A percentile compares a stretch with the other conserved stretches of the same genome.
phyloP scores from a whole-genome alignment of 345 rosid species.

The Moringa oleifera region DNA sequence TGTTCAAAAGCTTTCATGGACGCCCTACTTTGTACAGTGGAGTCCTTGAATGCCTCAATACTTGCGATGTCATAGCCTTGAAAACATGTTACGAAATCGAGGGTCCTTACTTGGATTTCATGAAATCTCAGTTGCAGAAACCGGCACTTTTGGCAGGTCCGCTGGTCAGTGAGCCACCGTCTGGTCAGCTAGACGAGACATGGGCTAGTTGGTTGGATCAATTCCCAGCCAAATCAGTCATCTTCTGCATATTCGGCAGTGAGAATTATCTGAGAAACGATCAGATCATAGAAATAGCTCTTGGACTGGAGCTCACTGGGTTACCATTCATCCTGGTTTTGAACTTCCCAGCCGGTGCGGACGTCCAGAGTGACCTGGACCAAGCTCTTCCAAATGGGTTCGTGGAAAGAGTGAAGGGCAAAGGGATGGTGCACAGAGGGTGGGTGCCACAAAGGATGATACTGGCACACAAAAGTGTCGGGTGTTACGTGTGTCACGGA shows the following conservation, averaged over 20 bases:
- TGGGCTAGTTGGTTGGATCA: slow-evolving; percentile 28
- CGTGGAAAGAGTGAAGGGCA: slow-evolving; percentile 18
- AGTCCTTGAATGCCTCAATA: background rate
- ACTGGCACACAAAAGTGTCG: slow-evolving; percentile 20
- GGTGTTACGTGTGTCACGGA: slow-evolving; percentile 25
- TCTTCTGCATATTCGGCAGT: slow-evolving; percentile 31
- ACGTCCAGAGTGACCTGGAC: slow-evolving; percentile 2
- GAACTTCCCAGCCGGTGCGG: slow-evolving; percentile 16
- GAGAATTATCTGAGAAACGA: slow-evolving; percentile 25
- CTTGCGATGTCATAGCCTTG: slow-evolving; percentile 12
- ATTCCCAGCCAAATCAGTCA: slow-evolving; percentile 22
- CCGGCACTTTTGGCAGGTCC: slow-evolving; percentile 26
- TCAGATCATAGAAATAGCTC: slow-evolving; percentile 21
- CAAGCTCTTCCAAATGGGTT: slow-evolving; percentile 24
- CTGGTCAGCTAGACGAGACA: slow-evolving; percentile 24
- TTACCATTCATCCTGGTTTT: slow-evolving; percentile 31
- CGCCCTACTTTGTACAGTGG: slow-evolving; percentile 6
- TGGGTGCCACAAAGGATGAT: slow-evolving; percentile 35
- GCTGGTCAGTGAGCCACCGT: slow-evolving; percentile 19
- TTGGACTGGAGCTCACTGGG: slow-evolving; percentile 28
- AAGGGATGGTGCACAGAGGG: slow-evolving; percentile 21
- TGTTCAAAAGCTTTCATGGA: slow-evolving; percentile 18
- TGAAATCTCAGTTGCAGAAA: slow-evolving; percentile 17
- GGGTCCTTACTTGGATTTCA: slow-evolving; percentile 20
- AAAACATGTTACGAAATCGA: slow-evolving; percentile 29